Base-by-base conservation (phyloP, 805 yeast species). In the Saccharomycopsis amapae region DNA sequence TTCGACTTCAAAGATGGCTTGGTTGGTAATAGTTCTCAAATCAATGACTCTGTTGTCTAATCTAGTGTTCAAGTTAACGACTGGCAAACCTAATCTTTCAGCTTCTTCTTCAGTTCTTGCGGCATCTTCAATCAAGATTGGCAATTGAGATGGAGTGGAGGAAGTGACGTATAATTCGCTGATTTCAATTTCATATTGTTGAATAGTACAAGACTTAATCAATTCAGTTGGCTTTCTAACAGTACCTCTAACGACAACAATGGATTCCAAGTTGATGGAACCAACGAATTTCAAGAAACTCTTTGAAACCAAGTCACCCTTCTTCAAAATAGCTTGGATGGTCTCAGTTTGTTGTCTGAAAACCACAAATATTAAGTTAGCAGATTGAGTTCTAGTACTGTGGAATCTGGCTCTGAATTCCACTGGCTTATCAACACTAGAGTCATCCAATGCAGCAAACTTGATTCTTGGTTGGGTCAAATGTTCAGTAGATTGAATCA, bases 201-300 rank as follows among this genome's bases (percentile, higher is more conserved):
- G 93, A 49, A 87, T 81, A 35, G 97, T 86, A 44, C 96, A 93
- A 40, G 93, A 81, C 62, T 85, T 87, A 63, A 93, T 80, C 49
- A 79, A 78, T 62, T 87, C 97, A 19, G 80, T 88, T 44, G 90
- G 88, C 58, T 87, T 87, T 55, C 68, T 78, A 37, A 90, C 90
- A 19, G 65, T 63, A 66, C 98, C 99, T 57, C 81, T 79, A 24
- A 93, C 96, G 42, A 93, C 69, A 13, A 93, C 97, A 65, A 93
- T 90, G 40, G 93, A 78, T 68, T 93, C 99, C 57, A 85, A 73
- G 61, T 79, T 84, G 62, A 93, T 75, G 30, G 84, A 69, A 32
- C 90, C 85, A 23, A 88, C 83, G 96, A 96, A 93, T 69, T 93
- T 93, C 55, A 89, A 95, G 90, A 93, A 85, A 64, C 84, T 96